These are phyloP conservation scores for Salvia splendens DNA, from an alignment of 257 asterid genomes.

Conservation along the genomic window DNA sequence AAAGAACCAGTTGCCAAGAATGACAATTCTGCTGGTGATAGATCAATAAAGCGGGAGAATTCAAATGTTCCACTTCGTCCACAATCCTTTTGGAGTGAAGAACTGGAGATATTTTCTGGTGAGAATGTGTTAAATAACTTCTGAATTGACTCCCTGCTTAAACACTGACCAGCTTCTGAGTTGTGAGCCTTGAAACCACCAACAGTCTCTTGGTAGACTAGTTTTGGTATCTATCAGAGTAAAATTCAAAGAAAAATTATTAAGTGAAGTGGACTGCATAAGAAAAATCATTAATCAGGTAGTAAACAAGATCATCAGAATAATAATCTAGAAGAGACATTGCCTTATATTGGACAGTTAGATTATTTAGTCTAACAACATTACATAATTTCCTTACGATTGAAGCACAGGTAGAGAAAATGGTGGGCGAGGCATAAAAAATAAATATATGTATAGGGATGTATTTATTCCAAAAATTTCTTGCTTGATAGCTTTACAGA, in stretches of 20 bases:
- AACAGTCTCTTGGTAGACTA: constrained; percentile 66
- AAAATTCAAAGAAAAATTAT: constrained; percentile 29
- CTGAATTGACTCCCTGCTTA: constrained; percentile 44
- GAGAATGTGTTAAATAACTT: constrained; percentile 78
- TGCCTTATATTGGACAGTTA: constrained; percentile 15
- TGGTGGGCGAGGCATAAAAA: constrained; percentile 6
- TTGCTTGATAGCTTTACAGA: constrained; percentile 17
- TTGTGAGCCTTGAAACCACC: constrained; percentile 37
- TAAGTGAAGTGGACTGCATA: constrained; percentile 8
- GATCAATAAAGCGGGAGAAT: constrained; percentile 76
- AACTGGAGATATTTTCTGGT: constrained; percentile 65
- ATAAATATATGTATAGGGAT: neutral
- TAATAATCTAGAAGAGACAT: constrained; percentile 18
- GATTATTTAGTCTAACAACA: constrained; percentile 13
- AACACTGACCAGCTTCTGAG: constrained; percentile 42
- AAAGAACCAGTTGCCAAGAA: constrained; percentile 68
- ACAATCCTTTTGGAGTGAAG: constrained; percentile 48
- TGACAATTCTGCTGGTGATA: constrained; percentile 79
- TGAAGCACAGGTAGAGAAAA: neutral
- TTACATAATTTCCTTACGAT: neutral
- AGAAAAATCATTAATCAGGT: constrained; percentile 1
- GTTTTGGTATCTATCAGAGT: constrained; percentile 73
- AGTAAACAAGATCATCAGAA: constrained; percentile 21
- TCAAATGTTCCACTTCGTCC: constrained; percentile 68
- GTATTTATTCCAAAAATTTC: neutral